Evolutionary conservation across 768 basidiomycete genomes (phyloP), one percentile per base, ranked within the genome.

Genomic region (Suillus variegatus): DNA sequence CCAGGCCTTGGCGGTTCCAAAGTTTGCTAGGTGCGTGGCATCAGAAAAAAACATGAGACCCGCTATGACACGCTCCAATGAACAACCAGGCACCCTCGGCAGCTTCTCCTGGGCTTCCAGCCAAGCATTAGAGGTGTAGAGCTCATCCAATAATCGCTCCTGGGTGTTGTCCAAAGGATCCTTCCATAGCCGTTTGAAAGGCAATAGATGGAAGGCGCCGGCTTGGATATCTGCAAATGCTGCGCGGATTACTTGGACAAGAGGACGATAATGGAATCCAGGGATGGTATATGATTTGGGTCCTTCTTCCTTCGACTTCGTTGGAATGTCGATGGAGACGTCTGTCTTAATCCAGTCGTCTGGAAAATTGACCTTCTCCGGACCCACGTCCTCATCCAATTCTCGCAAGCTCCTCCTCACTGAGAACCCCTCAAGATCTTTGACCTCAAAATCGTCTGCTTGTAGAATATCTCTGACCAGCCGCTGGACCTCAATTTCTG

Each of bases 171-270:
- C 60, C 16, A 62, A 20, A 0, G 64, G 66, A 2, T 52, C 25
- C 14, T 61, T 47, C 65, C 68, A 70, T 13, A 64, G 62, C 2
- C 65, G 67, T 22, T 69, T 69, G 69, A 72, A 75, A 0, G 73
- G 75, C 0, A 56, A 67, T 7, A 71, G 67, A 63, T 76, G 73
- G 51, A 76, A 73, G 8, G 20, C 14, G 32, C 64, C 68, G 0
- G 68, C 20, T 0, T 28, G 16, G 0, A 38, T 40, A 7, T 71
- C 65, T 1, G 60, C 2, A 20, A 72, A 68, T 4, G 65, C 69
- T 0, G 65, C 55, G 0, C 61, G 32, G 3, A 75, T 65, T 1
- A 72, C 67, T 2, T 64, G 55, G 2, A 66, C 51, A 0, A 75
- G 49, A 1, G 70, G 67, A 6, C 69, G 52, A 40, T 61, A 71